Conservation (phyloP, 2,329 filamentous ascomycete genomes). For the Beauveria varroae region DNA sequence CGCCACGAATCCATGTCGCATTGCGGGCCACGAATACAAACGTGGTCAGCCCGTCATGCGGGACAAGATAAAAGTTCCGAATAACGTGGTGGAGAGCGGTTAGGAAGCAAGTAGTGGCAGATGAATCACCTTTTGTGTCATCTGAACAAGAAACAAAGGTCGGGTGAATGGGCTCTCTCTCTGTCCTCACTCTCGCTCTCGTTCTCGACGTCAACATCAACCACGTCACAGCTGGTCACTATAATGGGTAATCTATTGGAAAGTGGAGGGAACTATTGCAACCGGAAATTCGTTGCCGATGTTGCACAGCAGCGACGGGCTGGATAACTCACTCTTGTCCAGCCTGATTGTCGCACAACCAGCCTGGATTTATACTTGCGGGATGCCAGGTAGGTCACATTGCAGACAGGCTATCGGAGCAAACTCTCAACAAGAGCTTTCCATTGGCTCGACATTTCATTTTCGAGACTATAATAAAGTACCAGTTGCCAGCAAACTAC, state of each 20-base stretch:
- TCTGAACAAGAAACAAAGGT: neutral
- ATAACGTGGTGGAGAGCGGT: neutral
- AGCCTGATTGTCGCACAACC: neutral
- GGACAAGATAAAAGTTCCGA: neutral
- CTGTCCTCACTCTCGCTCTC: too few relatives aligned
- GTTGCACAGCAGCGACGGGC: neutral
- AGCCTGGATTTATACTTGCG: neutral
- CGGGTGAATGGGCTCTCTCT: neutral
- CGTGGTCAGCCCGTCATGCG: neutral
- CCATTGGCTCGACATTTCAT: neutral
- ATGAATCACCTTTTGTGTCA: neutral
- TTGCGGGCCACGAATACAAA: neutral
- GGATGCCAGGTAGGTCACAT: neutral
- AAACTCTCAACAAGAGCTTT: neutral
- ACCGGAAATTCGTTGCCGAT: neutral
- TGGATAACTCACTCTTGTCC: neutral
- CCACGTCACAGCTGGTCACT: neutral
- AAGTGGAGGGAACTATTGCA: neutral
- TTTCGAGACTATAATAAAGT: neutral
- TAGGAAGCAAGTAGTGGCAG: neutral
- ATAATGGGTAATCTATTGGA: neutral
- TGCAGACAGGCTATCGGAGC: neutral
- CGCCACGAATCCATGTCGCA: neutral
- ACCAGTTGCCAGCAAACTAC: too few relatives aligned
- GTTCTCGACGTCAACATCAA: neutral